Conservation (phyloP, 192 early-diverging fungal species). For the Phycomyces blakesleeanus region DNA sequence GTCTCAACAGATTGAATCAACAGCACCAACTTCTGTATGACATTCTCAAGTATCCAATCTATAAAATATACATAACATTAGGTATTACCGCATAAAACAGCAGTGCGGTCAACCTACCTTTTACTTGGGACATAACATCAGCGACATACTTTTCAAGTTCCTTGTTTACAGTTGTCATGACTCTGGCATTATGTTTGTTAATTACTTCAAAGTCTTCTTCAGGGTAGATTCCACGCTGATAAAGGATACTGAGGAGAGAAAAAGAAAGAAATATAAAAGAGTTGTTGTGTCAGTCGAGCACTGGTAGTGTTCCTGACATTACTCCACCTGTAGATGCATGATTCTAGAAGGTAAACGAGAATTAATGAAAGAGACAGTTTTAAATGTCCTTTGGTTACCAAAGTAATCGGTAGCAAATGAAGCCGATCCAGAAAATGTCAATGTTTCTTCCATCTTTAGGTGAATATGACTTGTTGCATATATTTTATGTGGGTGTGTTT, state of each 20-base stretch:
- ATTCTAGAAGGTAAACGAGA: background rate
- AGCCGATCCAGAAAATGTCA: background rate
- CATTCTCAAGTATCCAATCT: conserved; percentile 75
- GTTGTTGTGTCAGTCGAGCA: too few species aligned
- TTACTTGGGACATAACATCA: conserved; percentile 73
- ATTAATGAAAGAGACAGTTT: background rate
- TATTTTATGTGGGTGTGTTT: too few species aligned
- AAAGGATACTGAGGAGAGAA: conserved; percentile 64
- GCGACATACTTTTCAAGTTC: conserved; percentile 70
- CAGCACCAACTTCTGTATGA: conserved; percentile 81
- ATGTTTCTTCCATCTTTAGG: background rate
- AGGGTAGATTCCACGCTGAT: conserved; percentile 92
- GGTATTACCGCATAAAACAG: background rate
- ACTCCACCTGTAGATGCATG: background rate
- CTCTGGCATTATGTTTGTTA: conserved; percentile 84
- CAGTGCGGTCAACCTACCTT: conserved; percentile 49
- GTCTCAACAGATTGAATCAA: conserved; percentile 84
- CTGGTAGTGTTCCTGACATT: background rate
- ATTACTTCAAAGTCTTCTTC: conserved; percentile 82
- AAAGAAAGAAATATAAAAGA: too few species aligned
- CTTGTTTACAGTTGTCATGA: conserved; percentile 74
- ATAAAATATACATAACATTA: background rate
- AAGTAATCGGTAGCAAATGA: background rate
- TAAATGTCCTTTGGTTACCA: background rate
- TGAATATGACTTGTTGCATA: too few species aligned